A percentile compares a stretch with the other conserved stretches of the same genome.
phyloP scores from a whole-genome alignment of 2,329 filamentous ascomycete genomes.

The Nemania sp. region DNA sequence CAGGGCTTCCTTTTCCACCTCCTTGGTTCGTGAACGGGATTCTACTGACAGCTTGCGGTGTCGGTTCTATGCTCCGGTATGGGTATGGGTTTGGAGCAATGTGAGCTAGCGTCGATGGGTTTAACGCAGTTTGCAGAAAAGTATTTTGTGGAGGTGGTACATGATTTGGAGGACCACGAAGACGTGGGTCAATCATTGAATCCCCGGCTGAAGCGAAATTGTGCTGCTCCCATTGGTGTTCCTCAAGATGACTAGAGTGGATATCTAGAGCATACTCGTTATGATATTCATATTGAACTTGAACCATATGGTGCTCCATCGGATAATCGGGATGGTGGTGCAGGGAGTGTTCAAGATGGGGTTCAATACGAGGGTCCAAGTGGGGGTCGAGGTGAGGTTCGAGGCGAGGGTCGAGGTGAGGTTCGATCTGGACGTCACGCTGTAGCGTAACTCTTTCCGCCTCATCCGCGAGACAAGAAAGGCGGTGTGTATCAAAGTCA shows the following conservation, averaged over 20 bases:
- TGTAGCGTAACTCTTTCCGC: conserved; percentile 31
- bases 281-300: conserved; percentile 16
- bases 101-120: conserved; percentile 36
- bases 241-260: conserved; percentile 14
- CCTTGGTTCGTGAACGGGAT: conserved; percentile 41
- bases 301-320: conserved; percentile 14
- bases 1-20: conserved; percentile 38
- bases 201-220: conserved; percentile 22
- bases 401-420: conserved; percentile 17
- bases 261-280: conserved; percentile 18
- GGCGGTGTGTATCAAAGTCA: conserved; percentile 31
- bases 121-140: conserved; percentile 45
- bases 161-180: conserved; percentile 30
- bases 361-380: conserved; percentile 21
- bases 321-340: conserved; percentile 19
- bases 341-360: conserved; percentile 21
- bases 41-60: conserved; percentile 27
- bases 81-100: conserved; percentile 39
- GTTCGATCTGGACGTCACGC: conserved; percentile 19
- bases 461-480: conserved; percentile 41
- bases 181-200: conserved; percentile 38
- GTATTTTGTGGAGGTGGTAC: conserved; percentile 33
- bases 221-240: conserved; percentile 16
- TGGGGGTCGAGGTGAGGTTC: conserved; percentile 20
- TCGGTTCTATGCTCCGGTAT: conserved; percentile 26